Evolutionary conservation across 345 rosid species (phyloP), one percentile per base, ranked within the genome.

Genomic region (Leavenworthia alabamica): DNA sequence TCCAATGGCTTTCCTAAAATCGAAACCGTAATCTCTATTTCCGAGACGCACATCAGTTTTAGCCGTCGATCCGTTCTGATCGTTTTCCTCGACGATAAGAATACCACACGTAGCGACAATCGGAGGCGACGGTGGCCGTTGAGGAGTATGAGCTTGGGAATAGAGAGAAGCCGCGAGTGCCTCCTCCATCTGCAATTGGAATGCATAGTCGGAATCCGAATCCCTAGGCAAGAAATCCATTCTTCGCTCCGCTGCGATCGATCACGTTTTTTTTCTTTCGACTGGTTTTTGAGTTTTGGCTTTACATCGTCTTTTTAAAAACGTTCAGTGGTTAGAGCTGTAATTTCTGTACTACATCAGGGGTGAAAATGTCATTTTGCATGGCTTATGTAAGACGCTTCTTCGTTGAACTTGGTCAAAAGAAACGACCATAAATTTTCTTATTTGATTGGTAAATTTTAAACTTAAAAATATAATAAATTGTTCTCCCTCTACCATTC

Each of bases 101-200:
- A 52, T 3, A 35, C 17, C 74, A 41, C 6, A 65, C 4, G 7
- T 24, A 39, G 19, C 6, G 35, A 12, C 14, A 53, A 55, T 7
- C 24, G 56, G 67, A 20, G 70, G 46, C 10, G 65, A 56, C 26
- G 54, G 56, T 35, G 56, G 12, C 1, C 56, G 64, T 4, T 69
- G 70, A 23, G 50, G 43, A 8, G 68, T 16, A 19, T 33, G 32
- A 39, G 19, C 46, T 44, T 2, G 59, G 24, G 42, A 40, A 14
- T 73, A 35, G 46, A 79, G 77, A 7, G 88, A 79, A 13, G 84
- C 81, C 56, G 55, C 20, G 0, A 75, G 52, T 2, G 79, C 78
- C 48, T 86, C 88, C 55, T 75, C 46, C 76, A 79, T 60, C 71
- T 82, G 90, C 61, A 82, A 77, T 0, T 68, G 45, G 77, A 61